Evolutionary conservation across 2,329 filamentous ascomycete species (phyloP).

Genomic region (Coniochaeta sp.): DNA sequence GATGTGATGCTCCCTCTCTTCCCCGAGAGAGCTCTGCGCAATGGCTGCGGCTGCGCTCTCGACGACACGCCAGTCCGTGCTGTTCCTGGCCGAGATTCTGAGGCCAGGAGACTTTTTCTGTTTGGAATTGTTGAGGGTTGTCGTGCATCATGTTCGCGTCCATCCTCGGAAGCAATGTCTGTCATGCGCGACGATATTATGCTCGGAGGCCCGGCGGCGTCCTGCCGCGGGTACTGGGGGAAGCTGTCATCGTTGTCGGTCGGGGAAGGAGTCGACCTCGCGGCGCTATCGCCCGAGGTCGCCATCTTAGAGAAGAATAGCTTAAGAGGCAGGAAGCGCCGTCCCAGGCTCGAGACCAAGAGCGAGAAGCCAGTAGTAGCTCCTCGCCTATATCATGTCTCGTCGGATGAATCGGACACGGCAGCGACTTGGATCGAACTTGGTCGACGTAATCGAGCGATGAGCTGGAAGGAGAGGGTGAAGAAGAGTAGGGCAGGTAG

Average conservation of each 20-base stretch:
- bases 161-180: constrained; percentile 52
- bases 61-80: constrained; percentile 46
- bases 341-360: neutral
- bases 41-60: constrained; percentile 43
- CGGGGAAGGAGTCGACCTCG: constrained; percentile 25
- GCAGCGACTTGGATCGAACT: neutral
- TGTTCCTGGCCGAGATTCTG: constrained; percentile 49
- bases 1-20: constrained; percentile 31
- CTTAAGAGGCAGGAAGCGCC: neutral
- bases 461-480: neutral
- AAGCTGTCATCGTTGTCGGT: constrained; percentile 28
- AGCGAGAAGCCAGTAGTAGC: neutral
- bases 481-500: neutral
- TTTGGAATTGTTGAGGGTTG: constrained; percentile 20
- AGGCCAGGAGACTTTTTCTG: constrained; percentile 26
- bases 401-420: neutral
- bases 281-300: constrained; percentile 22
- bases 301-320: constrained; percentile 24
- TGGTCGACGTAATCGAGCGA: neutral
- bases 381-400: neutral
- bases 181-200: constrained; percentile 69
- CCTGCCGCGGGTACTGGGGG: constrained; percentile 31
- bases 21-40: constrained; percentile 43
- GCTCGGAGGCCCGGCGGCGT: constrained; percentile 47
- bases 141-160: constrained; percentile 30